These are phyloP conservation scores for Phytophthora kernoviae DNA, from an alignment of 352 stramenopile species.

Conservation along the genomic window DNA sequence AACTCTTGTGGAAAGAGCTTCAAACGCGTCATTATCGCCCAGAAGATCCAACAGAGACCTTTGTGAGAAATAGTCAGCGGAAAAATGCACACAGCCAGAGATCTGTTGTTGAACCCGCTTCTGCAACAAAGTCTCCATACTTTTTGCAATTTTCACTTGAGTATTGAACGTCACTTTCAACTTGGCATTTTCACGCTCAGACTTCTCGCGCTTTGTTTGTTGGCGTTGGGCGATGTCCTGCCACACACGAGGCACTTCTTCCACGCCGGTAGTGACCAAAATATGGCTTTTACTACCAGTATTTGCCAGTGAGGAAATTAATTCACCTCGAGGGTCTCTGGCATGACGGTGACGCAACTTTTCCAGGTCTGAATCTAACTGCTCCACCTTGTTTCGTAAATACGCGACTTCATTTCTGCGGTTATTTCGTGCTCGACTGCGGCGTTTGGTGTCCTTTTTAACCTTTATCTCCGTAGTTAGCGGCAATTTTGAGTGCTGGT, in stretches of 20 bases:
- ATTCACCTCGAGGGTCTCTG: constrained; percentile 10
- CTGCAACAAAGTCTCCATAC: constrained; percentile 50
- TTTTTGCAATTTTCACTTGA: constrained; percentile 54
- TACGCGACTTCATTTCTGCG: constrained; percentile 37
- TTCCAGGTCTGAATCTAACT: constrained; percentile 32
- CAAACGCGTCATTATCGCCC: constrained; percentile 31
- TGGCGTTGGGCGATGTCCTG: constrained; percentile 48
- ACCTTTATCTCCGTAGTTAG: neutral
- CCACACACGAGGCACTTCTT: constrained; percentile 34
- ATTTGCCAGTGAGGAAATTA: neutral
- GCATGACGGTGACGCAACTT: constrained; percentile 13
- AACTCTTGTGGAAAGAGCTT: constrained; percentile 29
- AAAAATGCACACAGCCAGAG: constrained; percentile 21
- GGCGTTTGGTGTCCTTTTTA: constrained; percentile 29
- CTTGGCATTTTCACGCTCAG: constrained; percentile 54
- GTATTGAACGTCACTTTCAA: constrained; percentile 49
- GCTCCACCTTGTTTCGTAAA: constrained; percentile 32
- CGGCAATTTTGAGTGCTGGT: neutral
- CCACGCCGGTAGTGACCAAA: constrained; percentile 1
- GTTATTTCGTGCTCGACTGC: constrained; percentile 33
- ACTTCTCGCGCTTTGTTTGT: constrained; percentile 39
- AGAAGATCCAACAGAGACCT: constrained; percentile 24
- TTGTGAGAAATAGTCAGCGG: constrained; percentile 17
- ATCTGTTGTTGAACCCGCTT: constrained; percentile 38
- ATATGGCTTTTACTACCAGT: neutral